Base-by-base conservation (phyloP, 331 rosid species). In the Cucumis variabilis region DNA sequence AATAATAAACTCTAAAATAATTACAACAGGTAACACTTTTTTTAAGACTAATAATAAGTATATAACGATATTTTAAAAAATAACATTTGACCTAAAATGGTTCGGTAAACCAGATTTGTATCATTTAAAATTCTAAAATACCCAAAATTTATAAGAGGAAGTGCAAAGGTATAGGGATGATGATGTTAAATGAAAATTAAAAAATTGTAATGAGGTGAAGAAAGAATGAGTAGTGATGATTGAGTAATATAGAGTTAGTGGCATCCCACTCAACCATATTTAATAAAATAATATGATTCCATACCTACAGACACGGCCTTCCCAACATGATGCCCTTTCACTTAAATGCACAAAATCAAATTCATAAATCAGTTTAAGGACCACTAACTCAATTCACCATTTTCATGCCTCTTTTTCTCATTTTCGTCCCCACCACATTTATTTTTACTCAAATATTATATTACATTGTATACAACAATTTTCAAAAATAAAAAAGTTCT, bases 251-350 rank as follows among this genome's bases (percentile, higher is more conserved):
- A 25, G 37, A 12, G 21, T 20, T 60, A 60, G 85, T 82, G 85
- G 85, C 72, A 82, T 30, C 72, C 85, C 85, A 60, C 85, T 33
- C 85, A 58, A 82, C 70, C 85, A 60, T 11, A 60, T 82, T 82
- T 82, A 82, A 82, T 82, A 60, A 82, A 82, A 82, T 58, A 33
- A 27, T 6, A 82, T 60, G 85, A 82, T 82, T 82, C 72, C 85
- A 82, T 27, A 82, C 72, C 85, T 60, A 53, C 85, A 60, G 85
- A 82, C 85, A 82, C 28, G 69, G 85, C 72, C 71, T 37, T 82
- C 71, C 72, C 85, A 82, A 82, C 71, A 60, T 62, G 71, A 28
- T 19, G 85, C 13, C 30, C 71, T 82, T 13, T 60, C 20, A 81
- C 50, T 81, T 81, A 81, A 81, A 81, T 81, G 85, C 71, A 28